Percentiles rank a stretch among this genome's conserved stretches.
phyloP scores from a whole-genome alignment of 148 eudicot genomes.

The Dysphania ambrosioides region DNA sequence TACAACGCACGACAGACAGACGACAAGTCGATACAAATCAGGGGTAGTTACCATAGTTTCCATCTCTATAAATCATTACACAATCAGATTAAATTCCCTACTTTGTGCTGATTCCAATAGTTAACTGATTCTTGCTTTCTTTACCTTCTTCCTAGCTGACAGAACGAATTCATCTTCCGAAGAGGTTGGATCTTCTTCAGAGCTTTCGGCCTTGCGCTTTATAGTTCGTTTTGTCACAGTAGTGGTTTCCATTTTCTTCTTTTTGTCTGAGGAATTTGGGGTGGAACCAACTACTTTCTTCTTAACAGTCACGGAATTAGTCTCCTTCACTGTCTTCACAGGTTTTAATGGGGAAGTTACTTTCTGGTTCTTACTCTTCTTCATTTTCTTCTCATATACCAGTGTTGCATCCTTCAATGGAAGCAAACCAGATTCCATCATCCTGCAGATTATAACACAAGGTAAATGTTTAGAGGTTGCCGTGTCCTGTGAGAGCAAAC shows the following conservation, averaged over 20 bases:
- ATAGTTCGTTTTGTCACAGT: slow-evolving; percentile 32
- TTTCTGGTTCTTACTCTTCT: slow-evolving; percentile 44
- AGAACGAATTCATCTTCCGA: slow-evolving; percentile 41
- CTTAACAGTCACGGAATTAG: slow-evolving; percentile 38
- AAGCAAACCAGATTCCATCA: slow-evolving; percentile 89
- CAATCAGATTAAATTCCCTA: not conserved
- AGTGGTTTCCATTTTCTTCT: slow-evolving; percentile 31
- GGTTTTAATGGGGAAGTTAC: slow-evolving; percentile 52
- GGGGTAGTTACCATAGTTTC: not conserved
- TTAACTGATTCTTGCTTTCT: slow-evolving; percentile 36
- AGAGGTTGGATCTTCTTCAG: slow-evolving; percentile 29
- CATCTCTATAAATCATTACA: not conserved
- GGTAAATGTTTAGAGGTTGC: too few species aligned
- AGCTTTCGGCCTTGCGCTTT: slow-evolving; percentile 40
- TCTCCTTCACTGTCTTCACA: slow-evolving; percentile 18
- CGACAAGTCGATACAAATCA: not conserved
- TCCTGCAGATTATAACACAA: slow-evolving; percentile 41
- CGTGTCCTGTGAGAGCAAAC: too few species aligned
- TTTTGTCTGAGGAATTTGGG: slow-evolving; percentile 32
- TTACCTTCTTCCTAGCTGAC: slow-evolving; percentile 11
- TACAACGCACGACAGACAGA: not conserved
- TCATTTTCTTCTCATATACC: slow-evolving; percentile 56
- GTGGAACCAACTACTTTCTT: slow-evolving; percentile 40
- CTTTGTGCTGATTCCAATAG: not conserved
- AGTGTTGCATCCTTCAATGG: slow-evolving; percentile 49